A percentile compares a stretch with the other conserved stretches of the same genome.
These are phyloP conservation scores for Phytophthora agathidicida DNA, from an alignment of 352 stramenopile species.

Conservation along the genomic window DNA sequence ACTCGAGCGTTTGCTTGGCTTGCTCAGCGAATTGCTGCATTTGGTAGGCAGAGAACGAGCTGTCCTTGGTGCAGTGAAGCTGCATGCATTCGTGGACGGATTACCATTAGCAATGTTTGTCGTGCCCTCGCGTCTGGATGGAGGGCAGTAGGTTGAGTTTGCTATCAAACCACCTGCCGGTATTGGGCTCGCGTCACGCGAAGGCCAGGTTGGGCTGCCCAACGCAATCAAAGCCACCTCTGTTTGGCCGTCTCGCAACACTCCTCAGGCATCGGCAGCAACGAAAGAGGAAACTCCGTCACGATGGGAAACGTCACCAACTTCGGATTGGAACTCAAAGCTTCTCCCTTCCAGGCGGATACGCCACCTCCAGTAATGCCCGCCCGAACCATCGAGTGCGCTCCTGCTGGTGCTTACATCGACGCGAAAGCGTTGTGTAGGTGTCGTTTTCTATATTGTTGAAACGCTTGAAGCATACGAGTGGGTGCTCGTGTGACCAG, in stretches of 20 bases:
- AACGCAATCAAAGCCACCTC: not conserved
- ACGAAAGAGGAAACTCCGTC: not conserved
- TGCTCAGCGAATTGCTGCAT: not conserved
- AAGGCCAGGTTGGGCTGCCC: too few species aligned
- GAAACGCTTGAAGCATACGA: constrained; percentile 13
- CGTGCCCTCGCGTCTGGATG: constrained; percentile 24
- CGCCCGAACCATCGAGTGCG: not conserved
- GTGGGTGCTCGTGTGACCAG: too few species aligned
- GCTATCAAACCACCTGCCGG: constrained; percentile 22
- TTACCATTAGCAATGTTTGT: constrained; percentile 27
- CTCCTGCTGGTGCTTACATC: not conserved
- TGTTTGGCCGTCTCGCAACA: not conserved
- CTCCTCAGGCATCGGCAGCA: not conserved
- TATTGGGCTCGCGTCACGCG: constrained; percentile 1
- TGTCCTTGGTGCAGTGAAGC: not conserved
- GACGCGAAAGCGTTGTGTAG: constrained; percentile 22
- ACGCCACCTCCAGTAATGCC: constrained; percentile 9
- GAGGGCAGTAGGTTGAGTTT: constrained; percentile 21
- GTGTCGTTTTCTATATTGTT: not conserved
- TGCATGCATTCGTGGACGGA: not conserved
- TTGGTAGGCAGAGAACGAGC: not conserved
- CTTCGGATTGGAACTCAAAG: constrained; percentile 1
- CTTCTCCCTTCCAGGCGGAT: not conserved
- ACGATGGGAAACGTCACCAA: constrained; percentile 6
- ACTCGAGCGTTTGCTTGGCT: not conserved